These are phyloP conservation scores for Glycine tomentella DNA, from an alignment of 306 rosid species.

Conservation along the genomic window DNA sequence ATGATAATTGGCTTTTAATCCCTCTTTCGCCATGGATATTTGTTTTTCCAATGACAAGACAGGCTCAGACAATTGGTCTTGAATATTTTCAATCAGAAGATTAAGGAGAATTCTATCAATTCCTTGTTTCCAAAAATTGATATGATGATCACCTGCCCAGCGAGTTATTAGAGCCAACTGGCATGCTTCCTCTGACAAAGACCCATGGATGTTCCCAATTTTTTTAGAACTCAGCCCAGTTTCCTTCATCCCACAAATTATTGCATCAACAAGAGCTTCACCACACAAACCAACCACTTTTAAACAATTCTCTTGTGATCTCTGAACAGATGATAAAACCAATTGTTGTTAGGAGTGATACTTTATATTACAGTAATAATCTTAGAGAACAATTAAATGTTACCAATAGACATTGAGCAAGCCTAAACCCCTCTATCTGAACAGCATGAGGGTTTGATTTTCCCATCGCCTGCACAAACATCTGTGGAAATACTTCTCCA, in stretches of 20 bases:
- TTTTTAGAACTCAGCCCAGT: slow-evolving; percentile 52
- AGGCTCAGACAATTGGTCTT: slow-evolving; percentile 45
- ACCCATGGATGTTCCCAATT: slow-evolving; percentile 52
- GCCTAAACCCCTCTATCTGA: slow-evolving; percentile 77
- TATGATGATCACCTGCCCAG: slow-evolving; percentile 88
- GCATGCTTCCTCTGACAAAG: slow-evolving; percentile 74
- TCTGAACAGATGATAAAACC: slow-evolving; percentile 62
- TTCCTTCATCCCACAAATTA: slow-evolving; percentile 68
- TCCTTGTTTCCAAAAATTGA: slow-evolving; percentile 72
- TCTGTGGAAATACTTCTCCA: slow-evolving; percentile 64
- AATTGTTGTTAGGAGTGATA: slow-evolving; percentile 37
- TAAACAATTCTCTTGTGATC: slow-evolving; percentile 58
- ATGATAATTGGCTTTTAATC: slow-evolving; percentile 59
- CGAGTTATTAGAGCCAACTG: slow-evolving; percentile 75
- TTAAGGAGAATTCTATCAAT: slow-evolving; percentile 74
- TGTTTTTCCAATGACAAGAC: slow-evolving; percentile 64
- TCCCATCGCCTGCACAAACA: slow-evolving; percentile 75
- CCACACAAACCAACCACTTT: slow-evolving; percentile 60
- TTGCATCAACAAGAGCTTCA: slow-evolving; percentile 74
- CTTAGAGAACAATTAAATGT: slow-evolving; percentile 38
- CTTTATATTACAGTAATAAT: slow-evolving; percentile 15
- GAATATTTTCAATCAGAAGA: slow-evolving; percentile 69
- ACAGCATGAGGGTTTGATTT: slow-evolving; percentile 62
- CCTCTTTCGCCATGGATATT: slow-evolving; percentile 59
- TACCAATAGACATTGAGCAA: slow-evolving; percentile 80